Conservation (phyloP, 169 alveolate genomes). For the Plasmodium inui region DNA sequence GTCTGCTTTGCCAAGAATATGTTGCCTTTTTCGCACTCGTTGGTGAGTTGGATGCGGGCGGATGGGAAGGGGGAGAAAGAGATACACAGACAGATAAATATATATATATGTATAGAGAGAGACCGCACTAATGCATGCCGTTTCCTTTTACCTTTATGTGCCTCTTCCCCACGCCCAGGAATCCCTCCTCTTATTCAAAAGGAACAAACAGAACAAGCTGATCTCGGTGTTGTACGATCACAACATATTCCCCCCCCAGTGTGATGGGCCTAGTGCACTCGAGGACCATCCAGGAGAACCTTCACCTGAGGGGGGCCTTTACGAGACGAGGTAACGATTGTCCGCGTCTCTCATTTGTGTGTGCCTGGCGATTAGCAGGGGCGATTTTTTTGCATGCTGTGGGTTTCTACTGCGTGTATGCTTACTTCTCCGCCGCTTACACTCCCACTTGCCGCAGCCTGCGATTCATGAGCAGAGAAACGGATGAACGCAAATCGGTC, state of each 20-base stretch:
- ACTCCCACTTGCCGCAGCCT: background rate
- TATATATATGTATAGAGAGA: background rate
- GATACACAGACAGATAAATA: too few relatives aligned
- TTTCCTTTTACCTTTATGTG: background rate
- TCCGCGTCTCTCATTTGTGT: background rate
- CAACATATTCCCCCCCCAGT: constrained; percentile 54
- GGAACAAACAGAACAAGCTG: constrained; percentile 21
- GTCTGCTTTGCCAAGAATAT: constrained; percentile 55
- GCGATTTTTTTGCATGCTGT: background rate
- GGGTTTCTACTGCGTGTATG: background rate
- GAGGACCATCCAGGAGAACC: background rate
- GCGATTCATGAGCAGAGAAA: constrained; percentile 35
- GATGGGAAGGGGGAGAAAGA: background rate
- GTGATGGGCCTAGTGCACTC: background rate
- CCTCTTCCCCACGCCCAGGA: constrained; percentile 18
- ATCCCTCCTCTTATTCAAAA: constrained; percentile 39
- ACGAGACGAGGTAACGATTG: constrained; percentile 36
- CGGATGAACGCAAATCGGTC: constrained; percentile 11
- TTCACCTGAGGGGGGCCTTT: background rate
- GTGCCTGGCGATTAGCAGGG: background rate
- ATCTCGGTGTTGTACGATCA: constrained; percentile 34
- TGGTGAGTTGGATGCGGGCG: background rate
- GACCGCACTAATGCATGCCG: background rate
- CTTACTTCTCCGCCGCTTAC: background rate
- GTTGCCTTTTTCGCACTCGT: constrained; percentile 41